Conservation (phyloP, 2,329 filamentous ascomycete genomes). For the Colletotrichum incanum region DNA sequence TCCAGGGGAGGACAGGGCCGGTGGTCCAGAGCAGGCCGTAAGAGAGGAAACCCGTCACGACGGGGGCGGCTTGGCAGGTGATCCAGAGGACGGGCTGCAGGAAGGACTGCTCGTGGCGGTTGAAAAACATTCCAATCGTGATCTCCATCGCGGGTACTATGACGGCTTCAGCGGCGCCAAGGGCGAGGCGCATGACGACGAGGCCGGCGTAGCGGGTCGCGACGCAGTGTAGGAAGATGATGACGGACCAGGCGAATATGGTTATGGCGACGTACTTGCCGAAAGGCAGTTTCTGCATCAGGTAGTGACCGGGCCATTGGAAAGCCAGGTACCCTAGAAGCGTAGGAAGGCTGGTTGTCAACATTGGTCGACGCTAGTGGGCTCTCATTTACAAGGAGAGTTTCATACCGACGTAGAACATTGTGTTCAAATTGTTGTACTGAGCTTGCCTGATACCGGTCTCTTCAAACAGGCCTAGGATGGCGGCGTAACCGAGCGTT, state of each 20-base stretch:
- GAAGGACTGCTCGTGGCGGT: constrained; percentile 52
- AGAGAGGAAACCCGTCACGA: constrained; percentile 56
- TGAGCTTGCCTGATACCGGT: constrained; percentile 55
- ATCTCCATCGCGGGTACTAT: constrained; percentile 59
- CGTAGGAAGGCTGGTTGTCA: too few relatives aligned
- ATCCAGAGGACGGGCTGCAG: constrained; percentile 55
- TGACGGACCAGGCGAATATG: constrained; percentile 54
- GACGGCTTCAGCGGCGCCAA: constrained; percentile 54
- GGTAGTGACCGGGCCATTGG: constrained; percentile 57
- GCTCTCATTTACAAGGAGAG: neutral
- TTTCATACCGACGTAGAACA: constrained; percentile 58
- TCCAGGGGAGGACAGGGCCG: constrained; percentile 54
- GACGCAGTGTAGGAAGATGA: constrained; percentile 57
- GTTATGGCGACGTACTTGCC: constrained; percentile 53
- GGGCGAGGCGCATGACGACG: constrained; percentile 54
- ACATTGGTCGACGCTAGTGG: neutral
- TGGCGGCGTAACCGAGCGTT: constrained; percentile 57
- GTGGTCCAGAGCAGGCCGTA: constrained; percentile 58
- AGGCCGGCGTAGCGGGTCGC: constrained; percentile 55
- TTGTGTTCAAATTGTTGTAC: constrained; percentile 59
- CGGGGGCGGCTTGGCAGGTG: constrained; percentile 52
- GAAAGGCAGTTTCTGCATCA: constrained; percentile 57
- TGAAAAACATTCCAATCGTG: constrained; percentile 59
- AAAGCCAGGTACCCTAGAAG: constrained; percentile 53
- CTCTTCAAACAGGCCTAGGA: constrained; percentile 59